phyloP scores from a whole-genome alignment of 306 rosid genomes.

The Medicago lupulina region DNA sequence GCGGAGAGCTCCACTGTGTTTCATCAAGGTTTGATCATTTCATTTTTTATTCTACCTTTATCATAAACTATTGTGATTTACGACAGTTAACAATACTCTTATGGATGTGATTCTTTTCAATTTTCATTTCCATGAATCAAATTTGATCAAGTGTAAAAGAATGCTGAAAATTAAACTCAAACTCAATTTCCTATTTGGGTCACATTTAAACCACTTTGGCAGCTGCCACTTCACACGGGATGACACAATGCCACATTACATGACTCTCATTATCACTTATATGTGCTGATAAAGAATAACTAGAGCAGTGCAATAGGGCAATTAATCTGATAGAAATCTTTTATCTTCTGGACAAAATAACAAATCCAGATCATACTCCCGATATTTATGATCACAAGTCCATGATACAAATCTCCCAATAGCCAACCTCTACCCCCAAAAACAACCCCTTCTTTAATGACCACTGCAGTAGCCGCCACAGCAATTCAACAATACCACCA shows the following conservation, averaged over 20 bases:
- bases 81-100: background rate
- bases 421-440: constrained; percentile 1
- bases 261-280: background rate
- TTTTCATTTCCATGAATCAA: background rate
- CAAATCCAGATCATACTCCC: background rate
- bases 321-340: background rate
- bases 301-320: background rate
- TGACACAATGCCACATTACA: constrained; percentile 4
- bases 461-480: background rate
- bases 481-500: constrained; percentile 18
- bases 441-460: background rate
- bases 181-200: background rate
- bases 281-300: constrained; percentile 14
- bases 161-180: background rate
- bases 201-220: constrained; percentile 9
- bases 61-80: background rate
- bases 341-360: constrained; percentile 16
- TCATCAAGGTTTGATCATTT: background rate
- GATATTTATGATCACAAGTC: background rate
- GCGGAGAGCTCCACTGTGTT: background rate
- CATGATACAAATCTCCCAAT: background rate
- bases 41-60: background rate
- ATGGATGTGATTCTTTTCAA: background rate
- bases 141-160: background rate
- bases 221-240: background rate